Evolutionary conservation across 106 monocot species (phyloP).

Genomic region (Acorus gramineus): DNA sequence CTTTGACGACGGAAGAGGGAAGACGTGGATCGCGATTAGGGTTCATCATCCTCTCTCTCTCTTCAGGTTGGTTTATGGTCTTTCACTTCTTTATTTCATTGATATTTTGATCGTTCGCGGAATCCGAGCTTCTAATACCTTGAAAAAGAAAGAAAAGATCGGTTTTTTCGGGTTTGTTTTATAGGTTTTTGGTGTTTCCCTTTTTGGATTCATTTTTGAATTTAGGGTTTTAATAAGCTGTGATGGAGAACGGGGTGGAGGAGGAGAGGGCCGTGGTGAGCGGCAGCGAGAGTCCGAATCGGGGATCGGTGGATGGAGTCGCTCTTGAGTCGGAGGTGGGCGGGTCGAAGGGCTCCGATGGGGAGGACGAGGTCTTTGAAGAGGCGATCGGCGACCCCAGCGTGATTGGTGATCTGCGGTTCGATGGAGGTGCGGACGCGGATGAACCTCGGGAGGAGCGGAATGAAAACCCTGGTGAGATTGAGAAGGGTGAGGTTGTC

Average conservation of each 20-base stretch:
- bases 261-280: background rate
- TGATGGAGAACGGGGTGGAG: slow-evolving; percentile 23
- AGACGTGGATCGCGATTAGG: too few species aligned
- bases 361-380: slow-evolving; percentile 24
- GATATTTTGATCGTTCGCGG: too few species aligned
- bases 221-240: too few species aligned
- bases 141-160: too few species aligned
- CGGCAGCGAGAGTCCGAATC: background rate
- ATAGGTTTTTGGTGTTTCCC: too few species aligned
- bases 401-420: background rate
- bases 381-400: slow-evolving; percentile 16
- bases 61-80: too few species aligned
- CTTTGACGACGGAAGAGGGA: too few species aligned
- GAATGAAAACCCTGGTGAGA: background rate
- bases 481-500: slow-evolving; percentile 4
- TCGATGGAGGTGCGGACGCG: background rate
- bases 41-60: too few species aligned
- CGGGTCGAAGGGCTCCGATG: background rate
- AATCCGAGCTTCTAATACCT: too few species aligned
- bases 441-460: slow-evolving; percentile 5
- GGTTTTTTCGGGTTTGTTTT: too few species aligned
- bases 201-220: too few species aligned
- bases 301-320: background rate
- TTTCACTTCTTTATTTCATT: too few species aligned
- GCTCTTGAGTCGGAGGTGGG: background rate